These are phyloP conservation scores for Pseudisothecium myosuroides DNA, from an alignment of 225 moss, liverwort and hornwort species.

Conservation along the genomic window DNA sequence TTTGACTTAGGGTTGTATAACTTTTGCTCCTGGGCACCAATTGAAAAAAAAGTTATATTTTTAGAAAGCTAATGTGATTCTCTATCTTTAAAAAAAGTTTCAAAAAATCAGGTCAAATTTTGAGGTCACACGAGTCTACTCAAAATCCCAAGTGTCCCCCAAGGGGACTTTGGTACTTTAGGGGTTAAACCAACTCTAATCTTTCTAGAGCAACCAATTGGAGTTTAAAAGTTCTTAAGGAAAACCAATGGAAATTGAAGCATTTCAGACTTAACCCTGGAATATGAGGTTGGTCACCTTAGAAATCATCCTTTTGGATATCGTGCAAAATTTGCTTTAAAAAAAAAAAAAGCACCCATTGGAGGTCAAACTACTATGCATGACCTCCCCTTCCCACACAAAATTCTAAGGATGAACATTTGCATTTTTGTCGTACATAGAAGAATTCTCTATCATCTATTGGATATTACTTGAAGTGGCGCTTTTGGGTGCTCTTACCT, in stretches of 20 bases:
- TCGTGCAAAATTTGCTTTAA: background rate
- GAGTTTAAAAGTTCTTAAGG: background rate
- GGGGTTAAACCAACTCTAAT: background rate
- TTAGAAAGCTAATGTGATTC: too few species aligned
- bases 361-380: background rate
- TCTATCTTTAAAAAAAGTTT: too few species aligned
- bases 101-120: too few species aligned
- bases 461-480: too few species aligned
- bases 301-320: fast-evolving
- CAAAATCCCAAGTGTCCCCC: too few species aligned
- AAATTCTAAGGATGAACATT: background rate
- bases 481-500: fast-evolving
- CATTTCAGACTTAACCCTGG: fast-evolving
- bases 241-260: background rate
- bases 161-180: too few species aligned
- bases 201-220: background rate
- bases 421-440: background rate
- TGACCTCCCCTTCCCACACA: fast-evolving
- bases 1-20: too few species aligned
- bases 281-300: fast-evolving
- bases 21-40: too few species aligned
- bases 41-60: too few species aligned
- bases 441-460: background rate
- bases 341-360: fast-evolving
- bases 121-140: too few species aligned